Percentiles rank a stretch among this genome's conserved stretches.
Conservation (phyloP, 2,329 filamentous ascomycete species). For the Pyricularia grisea region DNA sequence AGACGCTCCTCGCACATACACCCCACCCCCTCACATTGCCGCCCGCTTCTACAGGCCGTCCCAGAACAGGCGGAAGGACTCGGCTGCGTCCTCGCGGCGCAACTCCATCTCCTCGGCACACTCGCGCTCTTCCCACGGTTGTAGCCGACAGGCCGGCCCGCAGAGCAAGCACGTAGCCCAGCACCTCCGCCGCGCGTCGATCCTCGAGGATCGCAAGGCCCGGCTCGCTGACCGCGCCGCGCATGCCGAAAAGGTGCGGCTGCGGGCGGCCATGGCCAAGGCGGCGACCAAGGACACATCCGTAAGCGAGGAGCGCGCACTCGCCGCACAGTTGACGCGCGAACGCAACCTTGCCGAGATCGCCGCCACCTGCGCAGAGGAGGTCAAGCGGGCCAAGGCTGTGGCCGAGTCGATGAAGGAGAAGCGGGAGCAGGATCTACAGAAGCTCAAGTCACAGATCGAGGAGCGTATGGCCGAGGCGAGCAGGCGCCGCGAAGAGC, state of each 20-base stretch:
- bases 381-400: constrained; percentile 73
- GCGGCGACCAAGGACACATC: constrained; percentile 54
- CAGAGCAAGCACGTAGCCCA: constrained; percentile 73
- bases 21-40: constrained; percentile 67
- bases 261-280: constrained; percentile 66
- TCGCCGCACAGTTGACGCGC: constrained; percentile 68
- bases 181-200: constrained; percentile 69
- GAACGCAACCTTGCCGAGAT: constrained; percentile 78
- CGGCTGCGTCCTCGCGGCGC: constrained; percentile 67
- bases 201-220: constrained; percentile 72
- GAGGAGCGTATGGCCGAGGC: constrained; percentile 73
- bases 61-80: constrained; percentile 61
- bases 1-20: constrained; percentile 31
- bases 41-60: constrained; percentile 64
- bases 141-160: constrained; percentile 39
- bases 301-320: constrained; percentile 64
- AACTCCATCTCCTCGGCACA: constrained; percentile 73
- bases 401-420: constrained; percentile 77
- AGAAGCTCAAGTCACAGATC: constrained; percentile 62
- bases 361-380: constrained; percentile 70
- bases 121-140: constrained; percentile 54
- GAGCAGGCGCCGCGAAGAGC: constrained; percentile 58
- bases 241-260: constrained; percentile 73
- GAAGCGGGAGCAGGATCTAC: constrained; percentile 65
- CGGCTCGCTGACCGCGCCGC: constrained; percentile 71